These are phyloP conservation scores for Noccaea caerulescens DNA, from an alignment of 345 rosid species.

Conservation along the genomic window DNA sequence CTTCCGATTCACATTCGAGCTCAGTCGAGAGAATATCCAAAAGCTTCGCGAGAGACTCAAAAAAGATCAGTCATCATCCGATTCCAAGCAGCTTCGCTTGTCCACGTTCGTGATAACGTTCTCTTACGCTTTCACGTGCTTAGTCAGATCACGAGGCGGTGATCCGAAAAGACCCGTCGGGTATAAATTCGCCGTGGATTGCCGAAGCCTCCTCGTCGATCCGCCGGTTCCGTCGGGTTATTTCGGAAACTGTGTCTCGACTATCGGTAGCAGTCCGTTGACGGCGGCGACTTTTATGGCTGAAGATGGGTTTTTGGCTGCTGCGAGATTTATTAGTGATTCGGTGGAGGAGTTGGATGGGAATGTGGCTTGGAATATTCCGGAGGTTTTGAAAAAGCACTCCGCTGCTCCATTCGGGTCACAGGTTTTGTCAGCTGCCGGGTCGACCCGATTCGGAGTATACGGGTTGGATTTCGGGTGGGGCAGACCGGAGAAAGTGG, in stretches of 20 bases:
- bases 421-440: conserved; percentile 25
- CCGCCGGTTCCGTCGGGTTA: conserved; percentile 47
- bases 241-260: conserved; percentile 46
- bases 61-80: background rate
- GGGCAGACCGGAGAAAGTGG: conserved; percentile 36
- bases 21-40: conserved; percentile 21
- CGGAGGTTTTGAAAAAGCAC: background rate
- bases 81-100: conserved; percentile 17
- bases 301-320: background rate
- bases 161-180: conserved; percentile 20
- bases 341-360: conserved; percentile 25
- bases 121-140: conserved; percentile 35
- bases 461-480: conserved; percentile 42
- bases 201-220: conserved; percentile 39
- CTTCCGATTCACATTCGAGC: conserved; percentile 17
- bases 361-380: conserved; percentile 1
- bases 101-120: conserved; percentile 46
- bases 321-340: conserved; percentile 24
- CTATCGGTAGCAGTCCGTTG: fast-evolving
- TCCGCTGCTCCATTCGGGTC: background rate
- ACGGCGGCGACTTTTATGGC: conserved; percentile 7
- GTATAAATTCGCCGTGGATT: conserved; percentile 39
- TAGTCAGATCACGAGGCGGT: conserved; percentile 37
- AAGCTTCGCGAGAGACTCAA: conserved; percentile 21
- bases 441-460: conserved; percentile 41